Percentiles rank a stretch among this genome's conserved stretches.
These are phyloP conservation scores for Eucalyptus curtisii DNA, from an alignment of 345 rosid species.

Conservation along the genomic window DNA sequence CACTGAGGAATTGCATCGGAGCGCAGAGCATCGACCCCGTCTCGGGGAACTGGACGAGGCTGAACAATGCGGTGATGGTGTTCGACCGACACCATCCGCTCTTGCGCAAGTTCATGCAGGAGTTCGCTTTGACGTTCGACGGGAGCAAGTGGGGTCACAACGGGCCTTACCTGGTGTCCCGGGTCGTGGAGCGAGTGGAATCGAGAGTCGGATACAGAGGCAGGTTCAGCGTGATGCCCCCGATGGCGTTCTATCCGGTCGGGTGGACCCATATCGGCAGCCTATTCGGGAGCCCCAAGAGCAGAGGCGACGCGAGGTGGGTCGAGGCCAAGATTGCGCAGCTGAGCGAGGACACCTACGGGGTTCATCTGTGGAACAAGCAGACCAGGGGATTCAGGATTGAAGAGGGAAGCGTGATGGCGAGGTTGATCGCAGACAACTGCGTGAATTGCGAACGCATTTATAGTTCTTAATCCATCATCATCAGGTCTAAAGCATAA, in stretches of 20 bases:
- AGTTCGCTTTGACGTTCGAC: constrained; percentile 61
- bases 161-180: constrained; percentile 72
- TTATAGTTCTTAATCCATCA: background rate
- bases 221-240: constrained; percentile 45
- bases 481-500: background rate
- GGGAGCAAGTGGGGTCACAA: constrained; percentile 86
- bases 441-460: constrained; percentile 39
- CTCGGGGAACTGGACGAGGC: constrained; percentile 53
- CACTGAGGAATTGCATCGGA: constrained; percentile 55
- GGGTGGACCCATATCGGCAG: constrained; percentile 47
- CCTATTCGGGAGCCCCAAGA: constrained; percentile 39
- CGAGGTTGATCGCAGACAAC: constrained; percentile 26
- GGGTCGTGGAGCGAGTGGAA: constrained; percentile 38
- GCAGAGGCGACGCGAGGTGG: constrained; percentile 13
- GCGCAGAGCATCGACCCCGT: constrained; percentile 47
- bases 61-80: constrained; percentile 68
- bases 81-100: constrained; percentile 64
- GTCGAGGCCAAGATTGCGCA: constrained; percentile 35
- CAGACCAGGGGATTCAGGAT: constrained; percentile 36
- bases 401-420: constrained; percentile 58
- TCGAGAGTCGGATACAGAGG: constrained; percentile 3
- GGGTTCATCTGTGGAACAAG: constrained; percentile 78
- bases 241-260: constrained; percentile 61
- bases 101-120: constrained; percentile 46
- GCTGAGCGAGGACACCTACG: constrained; percentile 34